These are phyloP conservation scores for Aspergillus ostianus DNA, from an alignment of 495 filamentous ascomycete genomes.

Conservation along the genomic window DNA sequence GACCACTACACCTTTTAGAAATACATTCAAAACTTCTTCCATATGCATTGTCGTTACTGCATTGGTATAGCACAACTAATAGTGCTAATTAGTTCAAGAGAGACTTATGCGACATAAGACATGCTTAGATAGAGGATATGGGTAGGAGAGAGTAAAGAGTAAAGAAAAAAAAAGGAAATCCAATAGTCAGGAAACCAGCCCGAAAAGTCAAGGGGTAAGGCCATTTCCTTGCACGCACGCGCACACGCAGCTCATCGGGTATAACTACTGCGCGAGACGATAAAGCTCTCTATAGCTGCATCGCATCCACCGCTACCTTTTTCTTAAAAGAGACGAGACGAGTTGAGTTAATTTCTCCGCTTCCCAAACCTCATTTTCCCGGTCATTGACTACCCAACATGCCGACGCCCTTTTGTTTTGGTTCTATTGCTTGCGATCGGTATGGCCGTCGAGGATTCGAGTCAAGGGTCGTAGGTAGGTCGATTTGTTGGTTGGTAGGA, in stretches of 20 bases:
- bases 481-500: not conserved
- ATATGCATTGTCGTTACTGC: conserved; percentile 16
- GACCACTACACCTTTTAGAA: not conserved
- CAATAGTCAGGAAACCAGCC: conserved; percentile 4
- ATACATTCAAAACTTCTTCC: not conserved
- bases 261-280: not conserved
- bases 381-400: not conserved
- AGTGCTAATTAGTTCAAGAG: not conserved
- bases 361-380: conserved; percentile 2
- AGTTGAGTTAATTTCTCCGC: not conserved
- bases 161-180: not conserved
- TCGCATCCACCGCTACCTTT: not conserved
- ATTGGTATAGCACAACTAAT: conserved; percentile 13
- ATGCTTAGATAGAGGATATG: not conserved
- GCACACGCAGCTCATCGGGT: conserved; percentile 5
- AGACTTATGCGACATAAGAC: conserved; percentile 5
- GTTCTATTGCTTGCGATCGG: not conserved
- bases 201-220: not conserved
- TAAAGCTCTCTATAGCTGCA: not conserved
- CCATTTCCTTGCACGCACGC: not conserved
- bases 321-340: not conserved
- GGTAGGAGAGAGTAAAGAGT: too few species aligned
- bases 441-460: not conserved
- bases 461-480: not conserved
- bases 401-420: not conserved